A percentile compares a stretch with the other conserved stretches of the same genome.
Conservation (phyloP, 2,329 filamentous ascomycete species). For the Trichoderma koningii region DNA sequence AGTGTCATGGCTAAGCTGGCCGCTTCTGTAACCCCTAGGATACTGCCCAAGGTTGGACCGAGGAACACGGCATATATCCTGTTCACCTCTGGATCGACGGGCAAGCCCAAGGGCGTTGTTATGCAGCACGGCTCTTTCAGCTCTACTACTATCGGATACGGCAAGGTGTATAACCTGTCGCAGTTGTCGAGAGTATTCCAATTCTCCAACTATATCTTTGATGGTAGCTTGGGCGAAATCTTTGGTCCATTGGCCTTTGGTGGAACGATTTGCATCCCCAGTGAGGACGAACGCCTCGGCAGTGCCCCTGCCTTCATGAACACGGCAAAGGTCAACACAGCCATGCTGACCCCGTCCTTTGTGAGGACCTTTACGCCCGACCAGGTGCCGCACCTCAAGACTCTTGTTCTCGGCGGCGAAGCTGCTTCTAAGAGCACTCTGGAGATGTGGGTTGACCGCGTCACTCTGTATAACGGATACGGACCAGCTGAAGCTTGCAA, state of each 20-base stretch:
- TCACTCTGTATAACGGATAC: conserved; percentile 45
- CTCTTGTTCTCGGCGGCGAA: conserved; percentile 26
- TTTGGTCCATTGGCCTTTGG: conserved; percentile 18
- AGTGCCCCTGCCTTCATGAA: conserved; percentile 15
- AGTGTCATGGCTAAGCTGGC: not conserved
- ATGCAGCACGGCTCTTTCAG: conserved; percentile 22
- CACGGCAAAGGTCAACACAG: conserved; percentile 18
- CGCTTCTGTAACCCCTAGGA: not conserved
- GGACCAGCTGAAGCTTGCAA: conserved; percentile 47
- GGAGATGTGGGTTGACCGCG: conserved; percentile 30
- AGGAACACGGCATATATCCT: conserved; percentile 23
- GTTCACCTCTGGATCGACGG: conserved; percentile 24
- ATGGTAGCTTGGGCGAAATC: conserved; percentile 24
- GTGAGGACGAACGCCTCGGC: conserved; percentile 17
- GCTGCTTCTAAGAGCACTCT: conserved; percentile 3
- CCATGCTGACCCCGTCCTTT: conserved; percentile 23
- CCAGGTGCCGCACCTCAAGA: conserved; percentile 20
- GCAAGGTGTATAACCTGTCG: conserved; percentile 4
- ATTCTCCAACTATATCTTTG: conserved; percentile 27
- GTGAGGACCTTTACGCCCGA: conserved; percentile 19
- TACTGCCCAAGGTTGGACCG: not conserved
- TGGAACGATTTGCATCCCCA: conserved; percentile 25
- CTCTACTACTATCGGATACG: conserved; percentile 15
- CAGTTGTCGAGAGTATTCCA: conserved; percentile 3
- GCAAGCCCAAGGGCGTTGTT: conserved; percentile 25